These are phyloP conservation scores for Heliamphora pulchella DNA, from an alignment of 179 eudicot species.

Conservation along the genomic window DNA sequence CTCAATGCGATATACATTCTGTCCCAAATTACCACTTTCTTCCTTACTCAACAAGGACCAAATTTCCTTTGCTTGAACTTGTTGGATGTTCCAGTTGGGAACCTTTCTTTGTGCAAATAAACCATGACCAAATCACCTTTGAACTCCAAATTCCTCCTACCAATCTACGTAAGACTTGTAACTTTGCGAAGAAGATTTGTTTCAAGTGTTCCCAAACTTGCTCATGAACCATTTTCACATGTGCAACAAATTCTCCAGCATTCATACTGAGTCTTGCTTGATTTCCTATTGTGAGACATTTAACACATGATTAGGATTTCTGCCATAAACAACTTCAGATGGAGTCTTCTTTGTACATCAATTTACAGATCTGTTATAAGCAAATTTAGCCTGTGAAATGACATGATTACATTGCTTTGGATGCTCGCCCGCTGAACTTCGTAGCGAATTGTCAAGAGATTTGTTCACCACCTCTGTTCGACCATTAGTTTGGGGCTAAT, in stretches of 20 bases:
- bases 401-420: not conserved
- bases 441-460: not conserved
- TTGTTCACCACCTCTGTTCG: not conserved
- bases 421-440: not conserved
- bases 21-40: no score
- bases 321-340: conserved; percentile 1
- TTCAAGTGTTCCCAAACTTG: no score
- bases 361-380: not conserved
- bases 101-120: no score
- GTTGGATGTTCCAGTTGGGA: no score
- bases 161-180: no score
- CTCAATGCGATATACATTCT: no score
- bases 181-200: no score
- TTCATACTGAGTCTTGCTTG: not conserved
- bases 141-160: no score
- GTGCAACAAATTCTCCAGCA: not conserved
- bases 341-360: not conserved
- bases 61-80: no score
- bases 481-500: not conserved
- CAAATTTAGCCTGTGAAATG: not conserved
- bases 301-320: not conserved
- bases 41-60: no score
- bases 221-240: no score
- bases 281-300: not conserved
- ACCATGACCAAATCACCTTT: no score